Percentiles rank a stretch among this genome's conserved stretches.
Conservation (phyloP, 331 rosid genomes). For the Rhamnella rubrinervis region DNA sequence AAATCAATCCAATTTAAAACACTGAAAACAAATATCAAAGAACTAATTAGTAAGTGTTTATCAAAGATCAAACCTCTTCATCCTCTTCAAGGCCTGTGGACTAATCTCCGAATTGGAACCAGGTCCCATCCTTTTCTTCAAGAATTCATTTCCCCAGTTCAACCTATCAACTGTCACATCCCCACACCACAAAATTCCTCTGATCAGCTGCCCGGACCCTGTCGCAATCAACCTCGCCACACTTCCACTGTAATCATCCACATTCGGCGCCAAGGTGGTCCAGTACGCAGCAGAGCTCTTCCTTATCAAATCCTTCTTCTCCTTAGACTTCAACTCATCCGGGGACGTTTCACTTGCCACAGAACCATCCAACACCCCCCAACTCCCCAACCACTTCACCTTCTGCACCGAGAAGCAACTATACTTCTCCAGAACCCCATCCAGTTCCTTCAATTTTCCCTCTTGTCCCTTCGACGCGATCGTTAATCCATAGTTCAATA, state of each 20-base stretch:
- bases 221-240: constrained; percentile 71
- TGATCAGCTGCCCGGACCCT: constrained; percentile 72
- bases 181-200: constrained; percentile 85
- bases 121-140: constrained; percentile 55
- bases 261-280: constrained; percentile 91
- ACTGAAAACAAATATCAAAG: neutral
- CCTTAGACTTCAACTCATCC: constrained; percentile 42
- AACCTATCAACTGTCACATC: constrained; percentile 83
- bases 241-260: constrained; percentile 65
- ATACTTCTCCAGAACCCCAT: constrained; percentile 54
- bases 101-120: constrained; percentile 46
- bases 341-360: constrained; percentile 47
- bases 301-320: constrained; percentile 43
- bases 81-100: constrained; percentile 44
- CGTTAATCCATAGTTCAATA: constrained; percentile 72
- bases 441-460: constrained; percentile 47
- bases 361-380: constrained; percentile 59
- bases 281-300: constrained; percentile 74
- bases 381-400: constrained; percentile 36
- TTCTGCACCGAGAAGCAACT: constrained; percentile 60
- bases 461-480: constrained; percentile 60
- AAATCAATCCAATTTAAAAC: neutral
- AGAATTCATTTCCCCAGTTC: constrained; percentile 72
- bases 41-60: too few species aligned
- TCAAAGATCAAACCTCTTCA: constrained; percentile 40